Conservation (phyloP, 106 monocot species). For the Dendrobium catenatum region DNA sequence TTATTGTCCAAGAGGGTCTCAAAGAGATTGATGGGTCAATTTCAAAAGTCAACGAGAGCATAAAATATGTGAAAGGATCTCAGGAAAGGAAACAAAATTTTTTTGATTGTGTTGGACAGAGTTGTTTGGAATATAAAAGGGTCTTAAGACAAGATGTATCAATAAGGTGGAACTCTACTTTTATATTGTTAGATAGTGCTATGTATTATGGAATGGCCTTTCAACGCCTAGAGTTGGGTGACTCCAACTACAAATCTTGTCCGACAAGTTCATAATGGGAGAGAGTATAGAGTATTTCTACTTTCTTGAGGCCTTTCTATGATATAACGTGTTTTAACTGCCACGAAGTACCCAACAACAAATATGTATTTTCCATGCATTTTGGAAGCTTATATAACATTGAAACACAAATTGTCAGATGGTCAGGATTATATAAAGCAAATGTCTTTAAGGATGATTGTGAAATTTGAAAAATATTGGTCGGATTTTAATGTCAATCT, state of each 20-base stretch:
- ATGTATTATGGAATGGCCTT: slow-evolving; percentile 1
- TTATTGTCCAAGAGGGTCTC: slow-evolving; percentile 5
- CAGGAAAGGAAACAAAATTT: too few relatives aligned
- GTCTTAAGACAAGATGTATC: slow-evolving; percentile 11
- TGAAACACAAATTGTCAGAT: background rate
- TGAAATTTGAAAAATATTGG: background rate
- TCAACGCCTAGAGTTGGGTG: background rate
- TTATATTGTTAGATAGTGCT: background rate
- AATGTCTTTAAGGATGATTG: too few relatives aligned
- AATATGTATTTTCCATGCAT: too few relatives aligned
- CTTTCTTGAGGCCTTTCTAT: too few relatives aligned
- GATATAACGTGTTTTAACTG: too few relatives aligned
- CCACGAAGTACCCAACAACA: too few relatives aligned
- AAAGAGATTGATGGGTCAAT: background rate
- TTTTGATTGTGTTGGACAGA: too few relatives aligned
- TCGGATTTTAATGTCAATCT: background rate
- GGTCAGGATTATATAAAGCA: background rate
- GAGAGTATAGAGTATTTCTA: background rate
- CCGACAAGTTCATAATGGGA: background rate
- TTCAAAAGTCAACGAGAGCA: background rate
- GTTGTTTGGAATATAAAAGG: background rate
- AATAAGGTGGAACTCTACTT: slow-evolving; percentile 8
- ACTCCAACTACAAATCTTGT: background rate
- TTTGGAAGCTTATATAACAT: too few relatives aligned
- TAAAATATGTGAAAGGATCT: too few relatives aligned